A percentile compares a stretch with the other conserved stretches of the same genome.
These are phyloP conservation scores for Auricularia sp. DNA, from an alignment of 768 basidiomycete genomes.

Conservation along the genomic window DNA sequence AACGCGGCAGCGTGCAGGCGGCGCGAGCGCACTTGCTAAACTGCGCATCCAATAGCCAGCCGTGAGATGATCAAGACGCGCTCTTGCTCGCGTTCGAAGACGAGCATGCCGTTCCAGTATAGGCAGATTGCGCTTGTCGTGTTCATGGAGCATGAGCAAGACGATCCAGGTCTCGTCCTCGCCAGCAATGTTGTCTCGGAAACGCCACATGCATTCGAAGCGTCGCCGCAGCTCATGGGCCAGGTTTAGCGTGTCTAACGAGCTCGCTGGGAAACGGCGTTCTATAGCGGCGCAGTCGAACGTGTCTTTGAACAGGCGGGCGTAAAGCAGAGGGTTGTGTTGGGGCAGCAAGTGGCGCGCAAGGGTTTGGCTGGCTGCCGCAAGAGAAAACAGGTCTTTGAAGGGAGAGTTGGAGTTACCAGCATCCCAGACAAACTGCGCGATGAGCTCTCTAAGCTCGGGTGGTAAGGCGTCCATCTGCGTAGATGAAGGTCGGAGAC, in stretches of 20 bases:
- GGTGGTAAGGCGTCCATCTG: no score
- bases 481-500: no score
- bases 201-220: conserved; percentile 45
- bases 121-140: neutral
- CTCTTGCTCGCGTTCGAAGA: neutral
- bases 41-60: neutral
- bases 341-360: conserved; percentile 40
- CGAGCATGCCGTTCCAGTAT: neutral
- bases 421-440: no score
- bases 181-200: conserved; percentile 25
- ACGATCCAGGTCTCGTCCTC: neutral
- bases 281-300: conserved; percentile 51
- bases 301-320: conserved; percentile 53
- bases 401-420: no score
- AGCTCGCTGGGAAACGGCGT: conserved; percentile 38
- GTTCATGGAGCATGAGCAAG: neutral
- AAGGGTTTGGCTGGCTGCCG: no score
- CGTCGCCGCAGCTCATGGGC: conserved; percentile 58
- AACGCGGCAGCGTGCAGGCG: no score
- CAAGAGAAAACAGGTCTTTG: no score
- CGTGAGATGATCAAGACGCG: neutral
- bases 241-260: conserved; percentile 34
- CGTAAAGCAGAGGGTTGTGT: conserved; percentile 61
- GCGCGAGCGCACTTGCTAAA: no score
- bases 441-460: no score